These are phyloP conservation scores for Trypanosoma theileri DNA, from an alignment of 208 protist species.

Conservation along the genomic window DNA sequence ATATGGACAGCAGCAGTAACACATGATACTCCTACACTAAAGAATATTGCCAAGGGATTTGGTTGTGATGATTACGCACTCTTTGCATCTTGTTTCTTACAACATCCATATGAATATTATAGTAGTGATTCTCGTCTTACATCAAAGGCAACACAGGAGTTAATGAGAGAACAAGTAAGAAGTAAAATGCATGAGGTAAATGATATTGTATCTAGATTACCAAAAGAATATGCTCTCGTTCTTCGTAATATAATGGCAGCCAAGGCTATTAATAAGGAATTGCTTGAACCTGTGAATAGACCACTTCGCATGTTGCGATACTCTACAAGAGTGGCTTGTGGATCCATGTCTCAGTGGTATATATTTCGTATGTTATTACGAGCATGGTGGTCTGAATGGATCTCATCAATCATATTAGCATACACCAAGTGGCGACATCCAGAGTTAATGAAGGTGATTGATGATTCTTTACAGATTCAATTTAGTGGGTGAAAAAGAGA, in stretches of 20 bases:
- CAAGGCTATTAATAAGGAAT: slow-evolving; percentile 84
- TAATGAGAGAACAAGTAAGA: slow-evolving; percentile 68
- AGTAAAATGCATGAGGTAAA: slow-evolving; percentile 81
- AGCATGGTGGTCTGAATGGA: slow-evolving; percentile 58
- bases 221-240: slow-evolving; percentile 87
- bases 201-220: slow-evolving; percentile 68
- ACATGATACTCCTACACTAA: slow-evolving; percentile 58
- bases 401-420: slow-evolving; percentile 48
- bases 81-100: slow-evolving; percentile 84
- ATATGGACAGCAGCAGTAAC: slow-evolving; percentile 82
- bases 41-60: slow-evolving; percentile 50
- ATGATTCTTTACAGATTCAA: slow-evolving; percentile 39
- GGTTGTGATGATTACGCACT: slow-evolving; percentile 72
- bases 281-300: slow-evolving; percentile 69
- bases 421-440: slow-evolving; percentile 65
- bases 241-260: slow-evolving; percentile 87
- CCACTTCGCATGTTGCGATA: slow-evolving; percentile 83
- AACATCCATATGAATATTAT: slow-evolving; percentile 81
- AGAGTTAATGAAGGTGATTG: slow-evolving; percentile 48
- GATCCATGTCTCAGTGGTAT: slow-evolving; percentile 28
- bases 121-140: slow-evolving; percentile 33
- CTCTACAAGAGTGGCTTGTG: slow-evolving; percentile 51
- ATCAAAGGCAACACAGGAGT: slow-evolving; percentile 42
- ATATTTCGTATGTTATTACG: slow-evolving; percentile 39
- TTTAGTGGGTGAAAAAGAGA: slow-evolving; percentile 39